Base-by-base conservation (phyloP, 2,329 filamentous ascomycete genomes). In the Pyricularia pennisetigena region DNA sequence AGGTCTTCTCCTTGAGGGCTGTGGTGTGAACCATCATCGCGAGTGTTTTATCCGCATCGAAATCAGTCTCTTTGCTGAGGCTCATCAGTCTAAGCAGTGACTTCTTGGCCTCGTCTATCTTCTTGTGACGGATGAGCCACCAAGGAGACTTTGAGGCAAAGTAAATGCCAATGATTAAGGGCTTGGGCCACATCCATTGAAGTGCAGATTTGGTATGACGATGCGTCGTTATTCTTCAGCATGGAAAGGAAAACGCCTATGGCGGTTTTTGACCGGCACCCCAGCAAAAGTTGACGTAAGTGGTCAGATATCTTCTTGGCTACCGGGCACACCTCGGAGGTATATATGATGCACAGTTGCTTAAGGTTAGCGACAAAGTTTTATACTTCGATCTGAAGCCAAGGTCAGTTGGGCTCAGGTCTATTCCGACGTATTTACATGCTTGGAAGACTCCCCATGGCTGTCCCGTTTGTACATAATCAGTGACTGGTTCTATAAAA, bases 1-100 rank as follows among this genome's bases (percentile, higher is more conserved):
- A 93, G 67, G 93, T 90, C 77, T 69, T 84, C 74, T 91, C 85
- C 76, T 97, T 93, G 12, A 96, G 81, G 0, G 90, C 90, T 0
- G 91, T 94, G 0, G 93, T 97, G 75, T 96, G 92, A 1, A 93
- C 87, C 91, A 97, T 97, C 92, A 97, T 96, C 73, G 91, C 89
- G 66, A 97, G 83, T 0, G 92, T 95, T 79, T 95, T 91, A 70
- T 96, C 90, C 12, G 90, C 86, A 74, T 96, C 86, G 73, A 95
- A 94, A 70, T 90, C 85, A 0, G 87, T 89, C 70, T 92, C 88
- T 67, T 82, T 81, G 71, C 87, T 80, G 16, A 82, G 73, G 73
- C 84, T 89, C 5, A 89, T 91, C 24, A 92, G 80, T 3, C 89
- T 86, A 65, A 89, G 80, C 24, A 92, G 82, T 1, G 89, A 81